Evolutionary conservation across 192 early-diverging fungal genomes (phyloP), one percentile per base, ranked within the genome.

Genomic region (Umbelopsis sp.): DNA sequence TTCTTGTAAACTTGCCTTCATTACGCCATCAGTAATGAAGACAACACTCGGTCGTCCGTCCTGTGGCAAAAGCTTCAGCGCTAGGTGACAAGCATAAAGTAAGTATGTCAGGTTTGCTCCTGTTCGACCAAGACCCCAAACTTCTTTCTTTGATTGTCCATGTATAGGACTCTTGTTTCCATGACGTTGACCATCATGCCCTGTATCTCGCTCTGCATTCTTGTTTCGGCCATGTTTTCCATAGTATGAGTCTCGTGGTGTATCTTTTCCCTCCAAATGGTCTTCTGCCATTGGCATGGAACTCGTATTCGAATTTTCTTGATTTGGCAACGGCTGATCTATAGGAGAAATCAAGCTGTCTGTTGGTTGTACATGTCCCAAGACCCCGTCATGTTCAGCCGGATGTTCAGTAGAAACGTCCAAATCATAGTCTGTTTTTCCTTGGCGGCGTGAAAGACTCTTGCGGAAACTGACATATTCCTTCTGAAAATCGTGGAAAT

Each of bases 21-120:
- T 82, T 26, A 91, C 86, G 26, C 91, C 91, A 65, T 94, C 92
- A 7, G 90, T 91, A 41, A 94, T 78, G 5, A 88, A 69, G 7
- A 91, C 82, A 44, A 94, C 77, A 6, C 80, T 76, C 7, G 84
- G 78, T 10, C 78, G 72, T 31, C 83, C 86, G 32, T 84, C 71
- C 10, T 78, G 66, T 2, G 84, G 81, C 47, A 84, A 70, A 66
- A 88, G 69, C 0, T 76, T 76, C 41, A 83, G 25, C 10, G 86
- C 84, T 52, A 86, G 82, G 49, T 82, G 77, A 32, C 84, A 84
- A 59, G 86, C 86, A 78, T 85, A 81, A 25, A 88, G 72, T 44
- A 81, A 81, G 38, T 84, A 82, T 21, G 86, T 83, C 4, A 88
- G 51, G 75, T 86, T 84, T 5, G 77, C 81, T 7, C 86, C 86